Base-by-base conservation (phyloP, 2,329 filamentous ascomycete genomes). In the Sporothrix globosa region DNA sequence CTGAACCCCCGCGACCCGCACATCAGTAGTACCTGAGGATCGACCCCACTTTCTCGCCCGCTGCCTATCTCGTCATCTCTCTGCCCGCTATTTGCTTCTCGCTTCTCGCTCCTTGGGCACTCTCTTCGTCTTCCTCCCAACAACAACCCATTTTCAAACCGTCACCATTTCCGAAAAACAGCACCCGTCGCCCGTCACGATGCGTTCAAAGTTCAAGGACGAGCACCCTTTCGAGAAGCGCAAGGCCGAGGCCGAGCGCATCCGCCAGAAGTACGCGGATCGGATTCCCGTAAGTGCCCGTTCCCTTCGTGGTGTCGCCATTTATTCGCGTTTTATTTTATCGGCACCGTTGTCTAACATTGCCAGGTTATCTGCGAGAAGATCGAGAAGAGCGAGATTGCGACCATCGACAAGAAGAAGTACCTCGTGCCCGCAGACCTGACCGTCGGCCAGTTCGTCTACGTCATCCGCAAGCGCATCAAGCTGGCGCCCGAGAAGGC, bases 141-240 rank as follows among this genome's bases (percentile, higher is more conserved):
- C 61, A 41, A 70, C 56, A 4, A 34, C 34, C 30, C 7, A 0
- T 34, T 34, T 44, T 21, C 13, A 63, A 56, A 70, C 73, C 71
- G 73, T 69, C 68, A 74, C 30, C 27, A 66, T 66, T 39, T 66
- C 46, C 46, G 61, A 66, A 52, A 66, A 66, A 53, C 63, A 53
- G 27, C 44, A 39, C 56, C 52, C 34, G 30, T 17, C 71, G 77
- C 80, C 81, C 80, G 79, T 79, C 86, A 92, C 79, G 76, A 97
- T 97, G 93, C 92, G 94, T 81, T 97, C 93, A 87, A 98, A 98
- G 90, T 99, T 99, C 84, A 99, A 99, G 93, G 96, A 99, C 90
- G 96, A 98, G 89, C 96, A 98, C 83, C 93, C 93, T 78, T 98
- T 98, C 82, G 96, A 98, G 91, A 99, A 99, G 92, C 93, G 96